These are phyloP conservation scores for Daldinia sp. DNA, from an alignment of 2,329 filamentous ascomycete genomes.

Conservation along the genomic window DNA sequence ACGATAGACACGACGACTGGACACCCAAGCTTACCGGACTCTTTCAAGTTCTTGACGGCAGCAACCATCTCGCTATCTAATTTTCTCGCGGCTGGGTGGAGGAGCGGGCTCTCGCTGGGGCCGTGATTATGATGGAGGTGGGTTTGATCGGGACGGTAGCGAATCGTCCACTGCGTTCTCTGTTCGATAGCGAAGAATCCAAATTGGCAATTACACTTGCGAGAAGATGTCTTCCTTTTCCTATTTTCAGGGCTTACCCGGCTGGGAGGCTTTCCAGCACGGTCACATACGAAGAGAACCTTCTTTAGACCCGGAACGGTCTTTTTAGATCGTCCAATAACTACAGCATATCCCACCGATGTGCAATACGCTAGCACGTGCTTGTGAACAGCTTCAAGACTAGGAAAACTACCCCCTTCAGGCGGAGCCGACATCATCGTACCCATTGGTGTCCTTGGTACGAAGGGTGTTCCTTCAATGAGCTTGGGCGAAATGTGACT, in stretches of 20 bases:
- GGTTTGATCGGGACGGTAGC: constrained; percentile 69
- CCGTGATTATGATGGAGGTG: constrained; percentile 74
- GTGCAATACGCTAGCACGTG: constrained; percentile 74
- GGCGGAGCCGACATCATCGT: constrained; percentile 72
- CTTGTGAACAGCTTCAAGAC: constrained; percentile 73
- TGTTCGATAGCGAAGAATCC: constrained; percentile 78
- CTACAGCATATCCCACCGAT: constrained; percentile 75
- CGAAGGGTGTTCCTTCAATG: constrained; percentile 63
- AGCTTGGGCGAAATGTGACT: constrained; percentile 62
- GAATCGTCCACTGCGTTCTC: constrained; percentile 74
- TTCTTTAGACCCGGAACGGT: constrained; percentile 75
- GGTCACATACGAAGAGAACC: constrained; percentile 75
- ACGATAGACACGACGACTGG: constrained; percentile 38
- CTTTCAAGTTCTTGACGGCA: constrained; percentile 74
- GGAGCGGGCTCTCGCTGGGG: constrained; percentile 74
- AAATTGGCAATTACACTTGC: constrained; percentile 76
- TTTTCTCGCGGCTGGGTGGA: constrained; percentile 74
- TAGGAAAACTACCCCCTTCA: constrained; percentile 73
- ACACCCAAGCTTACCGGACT: constrained; percentile 66
- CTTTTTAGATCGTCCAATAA: constrained; percentile 76
- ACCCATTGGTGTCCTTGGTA: constrained; percentile 67
- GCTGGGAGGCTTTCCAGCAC: constrained; percentile 71
- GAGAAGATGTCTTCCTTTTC: constrained; percentile 75
- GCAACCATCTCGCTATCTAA: constrained; percentile 76
- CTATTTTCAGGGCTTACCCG: constrained; percentile 73